Evolutionary conservation across 139 green algal species (phyloP).

Genomic region (Ettlia oleoabundans): DNA sequence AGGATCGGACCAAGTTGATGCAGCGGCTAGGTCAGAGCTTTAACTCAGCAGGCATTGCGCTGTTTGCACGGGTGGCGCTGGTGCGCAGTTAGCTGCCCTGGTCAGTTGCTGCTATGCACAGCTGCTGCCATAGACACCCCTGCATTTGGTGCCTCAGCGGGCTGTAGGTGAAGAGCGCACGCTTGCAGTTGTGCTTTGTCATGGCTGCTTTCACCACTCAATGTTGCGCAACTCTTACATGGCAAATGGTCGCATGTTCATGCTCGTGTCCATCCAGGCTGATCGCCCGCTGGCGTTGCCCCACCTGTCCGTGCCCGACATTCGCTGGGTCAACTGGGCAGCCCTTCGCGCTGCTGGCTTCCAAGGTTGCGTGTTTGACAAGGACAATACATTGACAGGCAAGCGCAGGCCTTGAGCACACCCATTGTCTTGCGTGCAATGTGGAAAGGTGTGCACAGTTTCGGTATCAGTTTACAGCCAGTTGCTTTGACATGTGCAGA

Average conservation of each 20-base stretch:
- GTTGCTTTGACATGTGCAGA: background rate
- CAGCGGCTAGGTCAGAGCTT: conserved; percentile 73
- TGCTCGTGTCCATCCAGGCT: conserved; percentile 47
- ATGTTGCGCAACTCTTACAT: background rate
- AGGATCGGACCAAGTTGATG: conserved; percentile 23
- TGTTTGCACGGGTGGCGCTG: conserved; percentile 70
- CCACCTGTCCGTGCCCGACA: conserved; percentile 73
- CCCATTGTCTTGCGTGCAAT: background rate
- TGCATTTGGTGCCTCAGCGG: too few relatives aligned
- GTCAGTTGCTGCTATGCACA: background rate
- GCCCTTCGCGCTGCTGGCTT: conserved; percentile 77
- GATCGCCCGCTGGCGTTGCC: conserved; percentile 69
- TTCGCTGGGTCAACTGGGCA: conserved; percentile 77
- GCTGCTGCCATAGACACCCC: background rate
- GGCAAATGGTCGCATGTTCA: background rate
- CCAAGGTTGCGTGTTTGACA: conserved; percentile 89
- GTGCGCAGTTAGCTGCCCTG: conserved; percentile 46
- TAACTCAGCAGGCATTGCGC: conserved; percentile 73
- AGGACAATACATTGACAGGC: conserved; percentile 95
- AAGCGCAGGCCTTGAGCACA: background rate
- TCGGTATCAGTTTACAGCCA: background rate
- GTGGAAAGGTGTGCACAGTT: background rate
- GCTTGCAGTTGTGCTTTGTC: too few relatives aligned
- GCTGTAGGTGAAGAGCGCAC: too few relatives aligned
- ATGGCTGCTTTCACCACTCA: too few relatives aligned